Evolutionary conservation across 2,329 filamentous ascomycete genomes (phyloP), one percentile per base, ranked within the genome.

Genomic region (Sporothrix sp.): DNA sequence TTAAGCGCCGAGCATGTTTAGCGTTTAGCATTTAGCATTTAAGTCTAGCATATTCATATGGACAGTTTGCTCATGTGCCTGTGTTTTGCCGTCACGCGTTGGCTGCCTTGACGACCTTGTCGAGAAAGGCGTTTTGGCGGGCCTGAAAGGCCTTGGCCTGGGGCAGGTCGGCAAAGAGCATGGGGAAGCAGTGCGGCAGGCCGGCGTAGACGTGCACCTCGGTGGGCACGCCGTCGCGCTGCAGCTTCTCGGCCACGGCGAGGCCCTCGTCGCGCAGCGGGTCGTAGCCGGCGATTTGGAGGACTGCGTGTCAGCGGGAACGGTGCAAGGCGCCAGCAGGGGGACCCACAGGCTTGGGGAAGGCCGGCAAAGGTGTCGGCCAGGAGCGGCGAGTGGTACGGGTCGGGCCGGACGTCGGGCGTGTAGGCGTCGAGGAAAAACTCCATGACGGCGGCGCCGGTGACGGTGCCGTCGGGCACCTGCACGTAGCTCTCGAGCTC

Each of bases 211-310:
- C 53, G 35, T 63, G 55, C n/a, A 66, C 45, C 40, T 65, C 60
- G 16, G 62, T 61, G 4, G 62, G 57, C 8, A 62, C 62, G 21
- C 65, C 65, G 6, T 63, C 65, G 0, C 55, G 57, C 44, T 61
- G 39, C 21, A 69, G 58, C 8, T 60, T 61, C 52, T 68, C 66
- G 6, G 63, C 65, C 42, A 66, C 67, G 2, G 66, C 67, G 27
- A 69, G 58, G 8, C 58, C 65, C 21, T 69, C 68, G 47, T 69
- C 67, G 14, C 66, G 60, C n/a, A 68, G 56, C 3, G 62, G 54
- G 50, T 69, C 67, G 16, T 58, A 57, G 7, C 66, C 66, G 3
- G 60, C 66, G 4, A 62, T 56, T 36, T 66, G 59, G n/a, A 69
- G 55, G 28, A 67, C 65, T 68, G 25, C 35, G 35, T 16, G 23